These are phyloP conservation scores for Coemansia sp. DNA, from an alignment of 192 early-diverging fungal genomes.

Conservation along the genomic window DNA sequence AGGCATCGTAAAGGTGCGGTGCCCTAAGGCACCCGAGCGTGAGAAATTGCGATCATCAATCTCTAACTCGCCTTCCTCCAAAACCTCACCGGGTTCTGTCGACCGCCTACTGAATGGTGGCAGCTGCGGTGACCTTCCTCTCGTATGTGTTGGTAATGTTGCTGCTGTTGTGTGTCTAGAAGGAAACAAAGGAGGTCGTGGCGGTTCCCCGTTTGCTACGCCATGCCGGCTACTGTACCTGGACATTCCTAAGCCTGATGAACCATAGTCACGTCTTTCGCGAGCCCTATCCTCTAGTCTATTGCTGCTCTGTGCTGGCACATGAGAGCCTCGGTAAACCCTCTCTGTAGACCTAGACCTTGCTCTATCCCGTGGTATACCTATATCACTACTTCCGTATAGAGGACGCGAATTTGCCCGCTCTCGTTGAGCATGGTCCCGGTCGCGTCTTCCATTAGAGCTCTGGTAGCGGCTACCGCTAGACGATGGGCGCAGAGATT, in stretches of 20 bases:
- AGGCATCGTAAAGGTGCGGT: constrained; percentile 17
- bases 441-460: constrained; percentile 14
- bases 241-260: constrained; percentile 1
- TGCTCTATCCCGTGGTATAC: background rate
- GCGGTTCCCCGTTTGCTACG: constrained; percentile 6
- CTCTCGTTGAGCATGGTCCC: constrained; percentile 21
- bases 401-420: constrained; percentile 8
- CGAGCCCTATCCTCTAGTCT: constrained; percentile 8
- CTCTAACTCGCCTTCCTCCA: constrained; percentile 47
- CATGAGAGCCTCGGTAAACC: constrained; percentile 5
- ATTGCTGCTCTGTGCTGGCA: constrained; percentile 2
- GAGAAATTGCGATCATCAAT: constrained; percentile 23
- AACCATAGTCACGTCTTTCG: constrained; percentile 13
- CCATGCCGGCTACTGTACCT: constrained; percentile 15
- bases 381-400: background rate
- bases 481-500: constrained; percentile 19
- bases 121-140: constrained; percentile 1
- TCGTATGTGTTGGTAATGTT: constrained; percentile 4
- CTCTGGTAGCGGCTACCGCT: constrained; percentile 5
- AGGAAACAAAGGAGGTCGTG: constrained; percentile 12
- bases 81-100: constrained; percentile 26
- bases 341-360: constrained; percentile 3
- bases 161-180: constrained; percentile 17
- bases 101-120: constrained; percentile 25
- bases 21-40: background rate